Percentiles rank a stretch among this genome's conserved stretches.
Evolutionary conservation across 257 asterid species (phyloP).

Genomic region (Thymus quinquecostatus): DNA sequence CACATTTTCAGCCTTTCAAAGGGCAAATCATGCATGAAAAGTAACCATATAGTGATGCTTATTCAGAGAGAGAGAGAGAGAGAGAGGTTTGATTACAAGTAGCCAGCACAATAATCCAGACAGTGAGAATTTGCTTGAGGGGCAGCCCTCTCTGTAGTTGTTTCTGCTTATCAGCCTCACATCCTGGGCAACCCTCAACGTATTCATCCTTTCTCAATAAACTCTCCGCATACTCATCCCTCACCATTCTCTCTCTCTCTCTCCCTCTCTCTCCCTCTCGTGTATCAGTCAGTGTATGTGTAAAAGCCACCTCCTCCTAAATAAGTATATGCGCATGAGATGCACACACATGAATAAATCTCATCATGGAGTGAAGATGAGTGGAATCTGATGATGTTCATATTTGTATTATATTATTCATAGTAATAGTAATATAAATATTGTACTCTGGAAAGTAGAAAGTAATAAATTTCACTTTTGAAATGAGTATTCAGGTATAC

Average conservation of each 20-base stretch:
- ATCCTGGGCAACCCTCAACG: conserved; percentile 62
- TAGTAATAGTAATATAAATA: too few species aligned
- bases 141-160: conserved; percentile 49
- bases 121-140: conserved; percentile 43
- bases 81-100: conserved; percentile 47
- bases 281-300: too few species aligned
- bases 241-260: conserved; percentile 31
- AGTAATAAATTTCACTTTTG: too few species aligned
- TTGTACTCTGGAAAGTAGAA: too few species aligned
- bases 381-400: too few species aligned
- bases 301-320: too few species aligned
- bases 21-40: neutral
- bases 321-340: too few species aligned
- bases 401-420: too few species aligned
- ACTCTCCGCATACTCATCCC: conserved; percentile 33
- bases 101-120: conserved; percentile 59
- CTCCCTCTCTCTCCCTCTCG: neutral
- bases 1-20: neutral
- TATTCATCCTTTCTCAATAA: conserved; percentile 40
- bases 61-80: neutral
- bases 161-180: conserved; percentile 51
- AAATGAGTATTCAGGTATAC: too few species aligned
- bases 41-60: neutral
- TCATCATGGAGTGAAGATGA: too few species aligned
- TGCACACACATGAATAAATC: too few species aligned